These are phyloP conservation scores for Suillus paluster DNA, from an alignment of 768 basidiomycete genomes.

Conservation along the genomic window DNA sequence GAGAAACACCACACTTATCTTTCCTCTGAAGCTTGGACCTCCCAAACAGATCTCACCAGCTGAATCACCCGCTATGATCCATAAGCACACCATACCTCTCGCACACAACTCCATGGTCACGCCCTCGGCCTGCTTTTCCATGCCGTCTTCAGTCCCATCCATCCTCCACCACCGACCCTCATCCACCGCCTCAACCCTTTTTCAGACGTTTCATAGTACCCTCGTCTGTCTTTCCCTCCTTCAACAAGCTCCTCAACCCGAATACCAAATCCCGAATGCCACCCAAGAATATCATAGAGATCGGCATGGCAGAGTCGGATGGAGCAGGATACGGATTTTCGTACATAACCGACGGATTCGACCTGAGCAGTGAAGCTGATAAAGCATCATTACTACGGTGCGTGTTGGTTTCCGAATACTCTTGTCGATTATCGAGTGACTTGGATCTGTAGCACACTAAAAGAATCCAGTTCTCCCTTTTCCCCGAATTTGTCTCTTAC, in stretches of 20 bases:
- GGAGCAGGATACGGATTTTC: constrained; percentile 78
- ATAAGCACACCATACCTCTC: constrained; percentile 65
- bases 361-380: constrained; percentile 79
- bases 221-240: constrained; percentile 68
- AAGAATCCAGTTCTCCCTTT: constrained; percentile 80
- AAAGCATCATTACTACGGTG: constrained; percentile 75
- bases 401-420: constrained; percentile 10
- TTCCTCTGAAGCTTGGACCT: too few species aligned
- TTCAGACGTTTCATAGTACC: constrained; percentile 84
- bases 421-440: not conserved
- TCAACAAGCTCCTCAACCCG: constrained; percentile 90
- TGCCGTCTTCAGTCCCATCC: constrained; percentile 83
- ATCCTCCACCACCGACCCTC: constrained; percentile 78
- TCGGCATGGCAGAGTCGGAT: constrained; percentile 71
- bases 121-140: constrained; percentile 87
- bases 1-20: too few species aligned
- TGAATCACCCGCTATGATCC: constrained; percentile 57
- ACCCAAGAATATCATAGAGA: constrained; percentile 75
- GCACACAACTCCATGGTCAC: constrained; percentile 92
- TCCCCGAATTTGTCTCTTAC: constrained; percentile 85
- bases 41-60: too few species aligned
- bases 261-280: constrained; percentile 80
- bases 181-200: constrained; percentile 76
- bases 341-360: constrained; percentile 82
- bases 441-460: constrained; percentile 61